Evolutionary conservation across 2,329 filamentous ascomycete genomes (phyloP).

Genomic region (Ophiocordyceps australis): DNA sequence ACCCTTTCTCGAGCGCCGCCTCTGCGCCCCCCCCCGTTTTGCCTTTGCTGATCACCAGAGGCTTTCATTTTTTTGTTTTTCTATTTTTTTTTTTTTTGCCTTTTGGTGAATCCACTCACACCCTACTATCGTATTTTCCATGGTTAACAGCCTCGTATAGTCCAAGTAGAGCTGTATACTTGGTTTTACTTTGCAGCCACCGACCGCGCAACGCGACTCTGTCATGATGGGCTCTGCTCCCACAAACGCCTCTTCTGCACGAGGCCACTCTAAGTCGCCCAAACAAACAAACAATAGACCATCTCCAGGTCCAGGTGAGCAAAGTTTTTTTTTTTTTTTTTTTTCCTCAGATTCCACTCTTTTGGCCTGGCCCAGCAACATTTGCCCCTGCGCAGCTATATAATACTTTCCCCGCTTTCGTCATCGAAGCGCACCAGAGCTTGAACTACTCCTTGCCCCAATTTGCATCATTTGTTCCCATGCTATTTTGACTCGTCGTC

Average conservation of each 20-base stretch:
- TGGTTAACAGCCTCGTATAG: neutral
- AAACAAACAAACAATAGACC: constrained; percentile 23
- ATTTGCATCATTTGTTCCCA: constrained; percentile 4
- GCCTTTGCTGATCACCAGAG: constrained; percentile 2
- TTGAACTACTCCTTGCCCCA: constrained; percentile 5
- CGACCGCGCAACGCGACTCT: constrained; percentile 9
- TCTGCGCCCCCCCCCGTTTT: neutral
- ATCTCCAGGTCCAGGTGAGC: constrained; percentile 26
- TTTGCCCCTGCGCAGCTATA: too few species aligned
- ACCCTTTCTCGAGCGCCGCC: neutral
- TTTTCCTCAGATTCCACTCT: too few species aligned
- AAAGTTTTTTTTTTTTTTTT: too few species aligned
- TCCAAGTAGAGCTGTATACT: too few species aligned
- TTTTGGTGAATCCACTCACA: constrained; percentile 4
- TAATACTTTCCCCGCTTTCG: too few species aligned
- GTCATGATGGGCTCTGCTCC: constrained; percentile 30
- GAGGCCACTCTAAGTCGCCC: constrained; percentile 28
- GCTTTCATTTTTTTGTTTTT: constrained; percentile 4
- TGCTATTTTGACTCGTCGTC: constrained; percentile 3
- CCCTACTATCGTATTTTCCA: constrained; percentile 9
- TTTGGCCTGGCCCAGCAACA: too few species aligned
- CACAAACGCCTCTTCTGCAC: constrained; percentile 16
- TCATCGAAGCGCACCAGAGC: too few species aligned
- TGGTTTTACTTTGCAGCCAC: too few species aligned
- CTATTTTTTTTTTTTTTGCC: constrained; percentile 9